Base-by-base conservation (phyloP, 2,329 filamentous ascomycete genomes). In the Clarireedia monteithiana region DNA sequence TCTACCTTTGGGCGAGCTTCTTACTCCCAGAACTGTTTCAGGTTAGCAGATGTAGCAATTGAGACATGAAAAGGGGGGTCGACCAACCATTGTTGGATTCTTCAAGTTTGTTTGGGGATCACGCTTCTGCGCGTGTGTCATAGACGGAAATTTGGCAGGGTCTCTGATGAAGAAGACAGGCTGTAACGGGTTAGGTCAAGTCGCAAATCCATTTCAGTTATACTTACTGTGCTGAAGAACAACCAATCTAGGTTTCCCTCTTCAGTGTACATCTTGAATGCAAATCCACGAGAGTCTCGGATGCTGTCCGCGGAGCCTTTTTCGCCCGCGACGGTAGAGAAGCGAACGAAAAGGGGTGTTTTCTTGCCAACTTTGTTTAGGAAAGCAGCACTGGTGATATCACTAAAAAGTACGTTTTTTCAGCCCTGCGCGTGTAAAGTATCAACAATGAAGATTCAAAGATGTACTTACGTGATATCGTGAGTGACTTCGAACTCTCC, bases 161-260 rank as follows among this genome's bases (percentile, higher is more conserved):
- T 89, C 86, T 53, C 86, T 76, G n/a, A 89, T 66, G 71, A 90
- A 89, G 75, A 89, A 90, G 2, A 88, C 81, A 0, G 86, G 86
- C 30, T 34, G 30, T 34, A 12, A 34, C 3, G 4, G 1, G 30
- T 34, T 34, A 34, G 30, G 4, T 34, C 12, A 34, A 34, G 24
- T 3, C 26, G n/a, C 36, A 40, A 6, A 50, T n/a, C 17, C 15
- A 17, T 48, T n/a, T 78, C 75, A 39, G 72, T 69, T 57, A 78
- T 79, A 1, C 77, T 76, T 50, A 79, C 72, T 0, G 84, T 88
- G 67, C 89, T 89, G 69, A 86, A 86, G 59, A 80, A 82, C 6
- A 89, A 84, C 69, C 84, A 76, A 65, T 88, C 85, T 78, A 81
- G 86, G 63, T 88, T 88, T 17, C 85, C 85, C 63, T 89, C 82